These are phyloP conservation scores for Actinomortierella wolfii DNA, from an alignment of 371 early-diverging fungal genomes.

Conservation along the genomic window DNA sequence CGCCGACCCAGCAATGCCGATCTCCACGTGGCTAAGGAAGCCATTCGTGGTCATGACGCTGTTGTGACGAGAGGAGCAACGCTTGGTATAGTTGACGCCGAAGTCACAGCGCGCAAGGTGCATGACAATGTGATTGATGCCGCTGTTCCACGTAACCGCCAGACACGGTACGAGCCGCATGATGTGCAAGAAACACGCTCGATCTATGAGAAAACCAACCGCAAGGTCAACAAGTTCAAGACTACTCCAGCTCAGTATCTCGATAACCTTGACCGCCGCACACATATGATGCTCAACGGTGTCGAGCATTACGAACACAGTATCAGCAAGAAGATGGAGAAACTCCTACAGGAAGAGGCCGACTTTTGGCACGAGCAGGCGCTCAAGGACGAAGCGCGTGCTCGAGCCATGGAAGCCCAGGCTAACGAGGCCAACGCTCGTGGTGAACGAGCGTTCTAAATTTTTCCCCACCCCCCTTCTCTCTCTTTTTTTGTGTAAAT, in stretches of 20 bases:
- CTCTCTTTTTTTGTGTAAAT: no score
- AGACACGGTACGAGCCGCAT: slow-evolving; percentile 18
- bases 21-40: slow-evolving; percentile 20
- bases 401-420: slow-evolving; percentile 5
- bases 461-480: no score
- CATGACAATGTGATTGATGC: slow-evolving; percentile 40
- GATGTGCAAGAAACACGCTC: slow-evolving; percentile 22
- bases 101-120: slow-evolving; percentile 38
- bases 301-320: slow-evolving; percentile 39
- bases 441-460: no score
- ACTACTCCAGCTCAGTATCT: slow-evolving; percentile 30
- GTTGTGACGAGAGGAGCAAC: slow-evolving; percentile 9
- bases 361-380: slow-evolving; percentile 43
- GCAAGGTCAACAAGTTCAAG: no score
- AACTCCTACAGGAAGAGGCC: slow-evolving; percentile 30
- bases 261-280: slow-evolving; percentile 30
- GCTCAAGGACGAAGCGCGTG: slow-evolving; percentile 33
- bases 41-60: slow-evolving; percentile 31
- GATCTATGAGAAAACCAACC: slow-evolving; percentile 18
- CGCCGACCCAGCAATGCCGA: slow-evolving; percentile 25
- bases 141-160: slow-evolving; percentile 12
- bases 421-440: no score
- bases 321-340: slow-evolving; percentile 24
- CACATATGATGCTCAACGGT: slow-evolving; percentile 33
- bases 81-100: slow-evolving; percentile 11